Evolutionary conservation across 192 early-diverging fungal species (phyloP).

Genomic region (Coemansia sp.): DNA sequence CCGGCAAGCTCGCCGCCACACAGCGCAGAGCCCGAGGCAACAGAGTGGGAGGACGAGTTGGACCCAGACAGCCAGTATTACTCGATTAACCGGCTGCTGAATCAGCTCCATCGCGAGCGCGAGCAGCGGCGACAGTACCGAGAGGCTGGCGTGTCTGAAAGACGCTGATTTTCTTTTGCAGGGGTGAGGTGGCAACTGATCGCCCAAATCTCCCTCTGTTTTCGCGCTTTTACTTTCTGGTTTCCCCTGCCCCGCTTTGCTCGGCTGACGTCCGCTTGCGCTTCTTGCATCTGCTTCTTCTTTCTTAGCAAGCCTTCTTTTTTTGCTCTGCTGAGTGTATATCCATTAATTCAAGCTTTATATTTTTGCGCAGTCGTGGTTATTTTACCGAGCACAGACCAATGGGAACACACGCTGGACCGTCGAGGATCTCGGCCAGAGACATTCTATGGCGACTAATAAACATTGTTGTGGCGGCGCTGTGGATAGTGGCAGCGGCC

Average conservation of each 20-base stretch:
- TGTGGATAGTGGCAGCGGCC: constrained; percentile 45
- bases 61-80: constrained; percentile 45
- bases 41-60: constrained; percentile 14
- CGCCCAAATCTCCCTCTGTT: background rate
- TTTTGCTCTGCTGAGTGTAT: constrained; percentile 1
- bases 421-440: constrained; percentile 2
- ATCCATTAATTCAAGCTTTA: constrained; percentile 1
- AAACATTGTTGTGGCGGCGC: constrained; percentile 40
- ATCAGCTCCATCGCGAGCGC: constrained; percentile 44
- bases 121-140: constrained; percentile 9
- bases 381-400: background rate
- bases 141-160: background rate
- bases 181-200: background rate
- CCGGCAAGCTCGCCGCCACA: constrained; percentile 28
- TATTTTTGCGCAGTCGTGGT: background rate
- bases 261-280: constrained; percentile 4
- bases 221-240: background rate
- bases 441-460: constrained; percentile 44
- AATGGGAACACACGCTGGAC: constrained; percentile 2
- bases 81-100: constrained; percentile 41
- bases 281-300: constrained; percentile 3
- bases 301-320: background rate
- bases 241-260: background rate
- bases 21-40: constrained; percentile 6
- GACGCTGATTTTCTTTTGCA: constrained; percentile 4